Base-by-base conservation (phyloP, 2,329 filamentous ascomycete species). In the Colletotrichum sidae region DNA sequence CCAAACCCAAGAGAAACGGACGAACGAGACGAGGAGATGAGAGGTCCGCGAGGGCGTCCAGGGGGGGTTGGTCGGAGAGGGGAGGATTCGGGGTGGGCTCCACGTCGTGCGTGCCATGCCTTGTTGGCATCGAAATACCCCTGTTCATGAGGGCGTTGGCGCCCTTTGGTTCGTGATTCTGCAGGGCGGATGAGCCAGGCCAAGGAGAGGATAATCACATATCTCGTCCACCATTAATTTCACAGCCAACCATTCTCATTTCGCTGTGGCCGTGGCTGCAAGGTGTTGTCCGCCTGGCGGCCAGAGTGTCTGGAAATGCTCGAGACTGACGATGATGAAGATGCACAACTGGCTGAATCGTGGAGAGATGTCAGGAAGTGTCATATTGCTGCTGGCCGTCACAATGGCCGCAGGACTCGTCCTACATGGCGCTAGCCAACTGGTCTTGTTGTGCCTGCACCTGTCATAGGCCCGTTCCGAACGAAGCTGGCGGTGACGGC, bases 361-460 rank as follows among this genome's bases (percentile, higher is more conserved):
- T 25, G 4, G 49, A 37, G 25, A 34, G 50, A 65, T 42, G 55
- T 53, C 54, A 45, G 54, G 45, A 47, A 49, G 37, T 25, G 25
- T 25, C 25, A 25, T 25, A 25, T 25, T 25, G 25, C 25, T 25
- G 25, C 37, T 41, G 65, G 67, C 61, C 60, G 65, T 64, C 70
- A 70, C 63, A 72, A 68, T 69, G 68, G 68, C 67, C 68, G 70
- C 65, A 79, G 74, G 72, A 77, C 76, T 83, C 81, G 58, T 55
- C n/a, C 39, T 54, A 62, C 62, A 52, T 61, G 52, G 58, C 58
- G 62, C 62, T 65, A 65, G 62, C 58, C 62, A 78, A 83, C 73
- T 84, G 83, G 80, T 82, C 77, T 71, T 70, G 69, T 70, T 62
- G 66, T 71, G 72, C 67, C 79, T 78, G 74, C 74, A 73, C 55